Evolutionary conservation across 768 basidiomycete genomes (phyloP), one percentile per base, ranked within the genome.

Genomic region (Lactarius indigo): DNA sequence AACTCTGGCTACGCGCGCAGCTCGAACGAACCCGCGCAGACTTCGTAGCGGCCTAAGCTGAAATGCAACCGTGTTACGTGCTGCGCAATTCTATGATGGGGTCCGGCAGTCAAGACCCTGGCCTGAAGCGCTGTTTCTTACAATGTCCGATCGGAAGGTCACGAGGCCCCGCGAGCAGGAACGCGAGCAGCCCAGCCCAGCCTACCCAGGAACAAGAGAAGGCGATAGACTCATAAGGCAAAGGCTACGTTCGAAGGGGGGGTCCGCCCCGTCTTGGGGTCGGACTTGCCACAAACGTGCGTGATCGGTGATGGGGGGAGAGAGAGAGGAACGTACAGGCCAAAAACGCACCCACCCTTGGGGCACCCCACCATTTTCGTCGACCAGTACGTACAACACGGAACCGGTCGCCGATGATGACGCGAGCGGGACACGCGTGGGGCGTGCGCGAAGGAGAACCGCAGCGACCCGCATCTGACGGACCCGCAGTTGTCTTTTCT

Each of bases 151-250:
- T 47, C 44, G 10, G n/a, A 23, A 8, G n/a, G n/a, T 47, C 44
- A 47, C 44, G 30, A 15, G 42, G 18, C 5, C 30, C 3, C 5
- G n/a, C 42, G 26, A 59, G 30, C 17, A 44, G 30, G 30, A 31
- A 59, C 28, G 30, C 15, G 17, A 39, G 28, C 59, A 41, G 10
- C 42, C 20, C 18, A 15, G 13, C 37, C 37, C 37, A n/a, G n/a
- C n/a, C 37, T 39, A n/a, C 37, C 15, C 59, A 60, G 59, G 59
- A 13, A 60, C 59, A 23, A 26, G 59, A 44, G 59, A 44, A 30
- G 20, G 26, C 28, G 9, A 52, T 52, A 33, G 39, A 59, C 20
- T 23, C 42, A 44, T 12, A 33, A 47, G 26, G 59, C 26, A 33
- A 47, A 15, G 59, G 28, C 59, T 44, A 28, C 18, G 59, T 60